phyloP scores from a whole-genome alignment of 169 alveolate species.

The Plasmodium cynomolgi region DNA sequence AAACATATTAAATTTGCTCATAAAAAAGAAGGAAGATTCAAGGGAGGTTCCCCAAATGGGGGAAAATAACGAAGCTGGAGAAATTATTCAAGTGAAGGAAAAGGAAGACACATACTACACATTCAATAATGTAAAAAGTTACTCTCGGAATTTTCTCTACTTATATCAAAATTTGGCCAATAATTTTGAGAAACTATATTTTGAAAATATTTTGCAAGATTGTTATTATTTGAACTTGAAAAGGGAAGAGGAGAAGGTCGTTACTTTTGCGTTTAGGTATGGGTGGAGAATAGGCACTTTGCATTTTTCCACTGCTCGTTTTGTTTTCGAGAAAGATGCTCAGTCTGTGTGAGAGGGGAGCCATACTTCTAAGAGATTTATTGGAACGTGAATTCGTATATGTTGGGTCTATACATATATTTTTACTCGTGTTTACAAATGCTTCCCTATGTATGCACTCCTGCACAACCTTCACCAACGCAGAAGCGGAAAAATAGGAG shows the following conservation, averaged over 20 bases:
- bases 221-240: slow-evolving; percentile 38
- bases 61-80: slow-evolving; percentile 1
- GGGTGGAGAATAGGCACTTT: neutral
- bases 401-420: neutral
- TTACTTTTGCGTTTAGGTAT: slow-evolving; percentile 54
- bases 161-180: slow-evolving; percentile 27
- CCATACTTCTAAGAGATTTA: neutral
- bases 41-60: slow-evolving; percentile 9
- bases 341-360: neutral
- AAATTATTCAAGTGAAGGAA: slow-evolving; percentile 40
- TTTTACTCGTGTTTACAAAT: neutral
- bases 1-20: slow-evolving; percentile 55
- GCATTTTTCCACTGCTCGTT: neutral
- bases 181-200: slow-evolving; percentile 45
- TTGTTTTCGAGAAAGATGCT: neutral
- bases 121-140: slow-evolving; percentile 49
- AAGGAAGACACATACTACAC: slow-evolving; percentile 33
- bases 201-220: slow-evolving; percentile 65
- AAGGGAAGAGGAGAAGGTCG: slow-evolving; percentile 28
- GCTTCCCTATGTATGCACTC: neutral
- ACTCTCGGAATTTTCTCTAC: slow-evolving; percentile 52
- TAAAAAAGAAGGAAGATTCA: slow-evolving; percentile 13
- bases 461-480: neutral
- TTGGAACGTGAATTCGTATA: neutral
- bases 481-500: slow-evolving; percentile 61